phyloP scores from a whole-genome alignment of 2,329 filamentous ascomycete genomes.

The Tolypocladium inflatum region DNA sequence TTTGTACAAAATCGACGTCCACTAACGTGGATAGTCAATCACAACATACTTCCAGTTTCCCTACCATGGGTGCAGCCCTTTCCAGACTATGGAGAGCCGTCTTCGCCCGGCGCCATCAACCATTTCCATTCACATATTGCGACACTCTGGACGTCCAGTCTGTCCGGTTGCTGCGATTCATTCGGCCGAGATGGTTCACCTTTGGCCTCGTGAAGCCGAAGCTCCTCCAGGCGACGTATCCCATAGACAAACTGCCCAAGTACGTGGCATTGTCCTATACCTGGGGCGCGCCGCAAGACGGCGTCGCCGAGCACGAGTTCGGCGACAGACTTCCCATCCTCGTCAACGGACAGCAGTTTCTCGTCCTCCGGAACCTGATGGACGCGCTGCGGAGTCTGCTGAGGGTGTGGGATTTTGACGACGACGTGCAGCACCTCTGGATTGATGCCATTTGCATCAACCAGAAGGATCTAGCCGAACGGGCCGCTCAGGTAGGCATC shows the following conservation, averaged over 20 bases:
- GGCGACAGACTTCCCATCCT: not conserved
- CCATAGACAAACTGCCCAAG: not conserved
- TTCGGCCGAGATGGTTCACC: not conserved
- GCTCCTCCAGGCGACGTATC: not conserved
- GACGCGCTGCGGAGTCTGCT: not conserved
- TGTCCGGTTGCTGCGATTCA: not conserved
- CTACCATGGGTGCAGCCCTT: not conserved
- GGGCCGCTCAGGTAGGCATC: conserved; percentile 5
- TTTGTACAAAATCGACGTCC: too few species aligned
- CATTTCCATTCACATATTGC: not conserved
- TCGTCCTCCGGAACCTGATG: not conserved
- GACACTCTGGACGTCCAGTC: not conserved
- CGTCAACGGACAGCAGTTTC: not conserved
- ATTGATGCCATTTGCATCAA: conserved; percentile 10
- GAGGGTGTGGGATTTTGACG: not conserved
- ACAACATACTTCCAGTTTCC: not conserved
- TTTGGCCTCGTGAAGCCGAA: not conserved
- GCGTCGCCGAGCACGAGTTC: not conserved
- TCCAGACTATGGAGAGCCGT: not conserved
- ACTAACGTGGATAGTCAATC: not conserved
- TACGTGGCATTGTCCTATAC: conserved; percentile 1
- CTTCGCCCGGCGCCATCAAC: not conserved
- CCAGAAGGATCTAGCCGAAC: conserved; percentile 4
- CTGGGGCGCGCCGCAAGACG: not conserved
- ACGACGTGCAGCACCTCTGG: conserved; percentile 2